A percentile compares a stretch with the other conserved stretches of the same genome.
These are phyloP conservation scores for Prosopis cineraria DNA, from an alignment of 306 rosid genomes.

Conservation along the genomic window DNA sequence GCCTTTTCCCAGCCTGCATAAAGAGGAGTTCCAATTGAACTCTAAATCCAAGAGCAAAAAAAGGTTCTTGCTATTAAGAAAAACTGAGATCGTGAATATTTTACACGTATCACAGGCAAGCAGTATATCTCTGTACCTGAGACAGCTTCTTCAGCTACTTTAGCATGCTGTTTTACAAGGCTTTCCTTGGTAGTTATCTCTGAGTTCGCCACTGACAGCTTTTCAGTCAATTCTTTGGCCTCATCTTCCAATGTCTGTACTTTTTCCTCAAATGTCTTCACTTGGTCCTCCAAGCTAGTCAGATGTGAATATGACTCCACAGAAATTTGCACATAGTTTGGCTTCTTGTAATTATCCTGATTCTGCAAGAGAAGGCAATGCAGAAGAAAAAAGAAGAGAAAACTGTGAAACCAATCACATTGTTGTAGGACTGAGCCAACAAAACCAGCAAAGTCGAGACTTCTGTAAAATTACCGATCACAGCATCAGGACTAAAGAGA, in stretches of 20 bases:
- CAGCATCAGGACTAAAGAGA: neutral
- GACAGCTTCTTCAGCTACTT: slow-evolving; percentile 99
- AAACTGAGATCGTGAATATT: slow-evolving; percentile 8
- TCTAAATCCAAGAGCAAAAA: slow-evolving; percentile 28
- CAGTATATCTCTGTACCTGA: slow-evolving; percentile 82
- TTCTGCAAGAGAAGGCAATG: slow-evolving; percentile 8
- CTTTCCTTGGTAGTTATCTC: slow-evolving; percentile 87
- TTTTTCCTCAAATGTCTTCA: slow-evolving; percentile 75
- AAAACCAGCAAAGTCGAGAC: slow-evolving; percentile 23
- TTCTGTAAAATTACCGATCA: neutral
- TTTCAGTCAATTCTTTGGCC: slow-evolving; percentile 66
- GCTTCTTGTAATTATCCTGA: slow-evolving; percentile 81
- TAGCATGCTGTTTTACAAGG: slow-evolving; percentile 91
- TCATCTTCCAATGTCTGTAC: slow-evolving; percentile 74
- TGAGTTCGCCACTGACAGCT: slow-evolving; percentile 70
- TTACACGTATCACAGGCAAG: neutral
- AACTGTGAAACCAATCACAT: slow-evolving; percentile 19
- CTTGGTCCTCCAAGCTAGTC: slow-evolving; percentile 84
- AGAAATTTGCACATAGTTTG: slow-evolving; percentile 86
- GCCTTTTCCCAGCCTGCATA: slow-evolving; percentile 98
- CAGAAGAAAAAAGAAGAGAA: slow-evolving; percentile 8
- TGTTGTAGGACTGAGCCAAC: slow-evolving; percentile 11
- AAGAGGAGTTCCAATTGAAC: slow-evolving; percentile 21
- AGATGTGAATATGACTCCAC: slow-evolving; percentile 94
- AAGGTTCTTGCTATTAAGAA: slow-evolving; percentile 17